A percentile compares a stretch with the other conserved stretches of the same genome.
Conservation (phyloP, 2,329 filamentous ascomycete species). For the Tolypocladium sp. region DNA sequence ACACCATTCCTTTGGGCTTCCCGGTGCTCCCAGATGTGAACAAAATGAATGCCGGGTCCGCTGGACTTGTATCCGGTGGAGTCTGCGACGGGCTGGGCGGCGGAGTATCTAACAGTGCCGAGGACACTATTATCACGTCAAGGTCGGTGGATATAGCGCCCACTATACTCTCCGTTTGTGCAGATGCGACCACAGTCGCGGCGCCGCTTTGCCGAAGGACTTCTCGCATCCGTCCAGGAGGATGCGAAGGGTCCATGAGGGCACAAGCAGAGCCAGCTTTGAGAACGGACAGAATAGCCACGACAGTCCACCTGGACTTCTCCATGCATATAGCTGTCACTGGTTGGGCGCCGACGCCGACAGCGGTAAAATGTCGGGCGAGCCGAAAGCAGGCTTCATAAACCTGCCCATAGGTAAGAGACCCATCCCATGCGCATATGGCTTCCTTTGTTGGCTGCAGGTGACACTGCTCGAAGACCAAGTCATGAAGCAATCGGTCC, state of each 20-base stretch:
- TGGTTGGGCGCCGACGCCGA: neutral
- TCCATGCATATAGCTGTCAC: constrained; percentile 3
- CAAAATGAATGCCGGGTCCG: neutral
- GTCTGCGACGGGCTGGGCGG: neutral
- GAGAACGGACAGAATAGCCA: constrained; percentile 4
- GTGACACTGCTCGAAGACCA: constrained; percentile 1
- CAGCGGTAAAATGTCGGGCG: neutral
- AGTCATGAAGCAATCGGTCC: neutral
- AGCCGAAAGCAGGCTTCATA: neutral
- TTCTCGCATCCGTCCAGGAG: neutral
- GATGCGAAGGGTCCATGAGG: constrained; percentile 5
- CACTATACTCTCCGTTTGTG: neutral
- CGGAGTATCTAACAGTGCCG: neutral
- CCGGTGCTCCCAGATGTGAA: neutral
- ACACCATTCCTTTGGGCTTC: neutral
- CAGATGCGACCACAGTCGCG: neutral
- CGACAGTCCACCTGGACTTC: constrained; percentile 1
- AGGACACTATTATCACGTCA: neutral
- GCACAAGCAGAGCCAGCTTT: constrained; percentile 6
- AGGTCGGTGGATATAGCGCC: neutral
- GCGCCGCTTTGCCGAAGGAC: neutral
- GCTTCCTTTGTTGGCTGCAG: neutral
- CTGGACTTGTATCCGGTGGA: neutral
- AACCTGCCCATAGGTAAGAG: neutral
- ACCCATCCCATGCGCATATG: neutral